Evolutionary conservation across 1,139 yeast species (phyloP).

Genomic region (Ogataea hybrid): DNA sequence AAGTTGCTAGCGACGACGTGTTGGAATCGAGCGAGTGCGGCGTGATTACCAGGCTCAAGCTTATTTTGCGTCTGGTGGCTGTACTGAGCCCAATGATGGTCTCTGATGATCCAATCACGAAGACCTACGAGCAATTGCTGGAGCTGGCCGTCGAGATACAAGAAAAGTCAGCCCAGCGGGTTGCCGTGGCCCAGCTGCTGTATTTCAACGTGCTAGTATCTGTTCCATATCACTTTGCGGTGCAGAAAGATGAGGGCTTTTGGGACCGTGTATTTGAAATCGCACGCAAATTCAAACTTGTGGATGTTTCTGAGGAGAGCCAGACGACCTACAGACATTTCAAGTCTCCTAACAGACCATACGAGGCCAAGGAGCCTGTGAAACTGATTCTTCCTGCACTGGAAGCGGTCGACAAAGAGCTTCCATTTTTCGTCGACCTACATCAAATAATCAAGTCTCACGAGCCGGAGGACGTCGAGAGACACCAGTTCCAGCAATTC

Average conservation of each 20-base stretch:
- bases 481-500: constrained; percentile 46
- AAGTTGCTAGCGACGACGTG: too few relatives aligned
- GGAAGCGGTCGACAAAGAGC: constrained; percentile 33
- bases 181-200: constrained; percentile 66
- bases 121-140: constrained; percentile 54
- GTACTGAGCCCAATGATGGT: too few relatives aligned
- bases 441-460: constrained; percentile 16
- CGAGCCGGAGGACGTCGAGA: constrained; percentile 27
- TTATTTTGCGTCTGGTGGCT: too few relatives aligned
- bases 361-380: constrained; percentile 50
- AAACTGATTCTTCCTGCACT: constrained; percentile 56
- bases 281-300: constrained; percentile 41
- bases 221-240: constrained; percentile 64
- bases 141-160: constrained; percentile 58
- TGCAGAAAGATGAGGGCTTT: constrained; percentile 30
- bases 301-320: constrained; percentile 6
- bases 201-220: constrained; percentile 63
- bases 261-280: constrained; percentile 45
- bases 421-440: constrained; percentile 27
- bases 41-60: too few relatives aligned
- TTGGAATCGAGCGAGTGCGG: too few relatives aligned
- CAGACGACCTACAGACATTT: constrained; percentile 14
- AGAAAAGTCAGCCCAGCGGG: constrained; percentile 36
- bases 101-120: constrained; percentile 48
- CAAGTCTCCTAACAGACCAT: constrained; percentile 40